A percentile compares a stretch with the other conserved stretches of the same genome.
These are phyloP conservation scores for Candida argentea DNA, from an alignment of 805 yeast species.

Conservation along the genomic window DNA sequence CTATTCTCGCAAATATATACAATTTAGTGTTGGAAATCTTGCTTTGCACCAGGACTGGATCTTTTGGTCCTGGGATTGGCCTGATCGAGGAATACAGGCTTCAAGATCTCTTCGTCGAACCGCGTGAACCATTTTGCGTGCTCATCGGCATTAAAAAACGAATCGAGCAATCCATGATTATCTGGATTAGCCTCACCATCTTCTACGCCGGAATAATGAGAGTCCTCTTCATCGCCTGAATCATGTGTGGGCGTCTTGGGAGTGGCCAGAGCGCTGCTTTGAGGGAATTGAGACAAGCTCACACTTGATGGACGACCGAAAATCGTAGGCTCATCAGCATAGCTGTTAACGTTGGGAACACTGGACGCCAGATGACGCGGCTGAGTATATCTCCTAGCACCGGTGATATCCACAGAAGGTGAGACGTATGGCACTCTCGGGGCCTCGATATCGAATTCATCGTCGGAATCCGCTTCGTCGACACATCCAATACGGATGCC, in stretches of 20 bases:
- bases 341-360: conserved; percentile 1
- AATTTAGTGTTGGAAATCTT: background rate
- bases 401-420: conserved; percentile 9
- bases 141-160: conserved; percentile 48
- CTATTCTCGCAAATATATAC: too few species aligned
- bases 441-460: conserved; percentile 90
- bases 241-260: conserved; percentile 19
- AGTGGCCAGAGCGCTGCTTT: too few species aligned
- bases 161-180: conserved; percentile 24
- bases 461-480: conserved; percentile 77
- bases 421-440: conserved; percentile 27
- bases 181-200: background rate
- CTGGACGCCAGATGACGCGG: conserved; percentile 7
- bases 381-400: conserved; percentile 14
- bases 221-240: conserved; percentile 26
- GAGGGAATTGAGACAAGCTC: conserved; percentile 12
- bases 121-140: conserved; percentile 86
- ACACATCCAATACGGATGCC: conserved; percentile 89
- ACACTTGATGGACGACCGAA: conserved; percentile 11
- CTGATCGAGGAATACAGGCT: conserved; percentile 78
- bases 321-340: conserved; percentile 1
- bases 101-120: conserved; percentile 87
- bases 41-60: conserved; percentile 2
- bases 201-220: conserved; percentile 2
- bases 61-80: conserved; percentile 9